These are phyloP conservation scores for Drechmeria coniospora DNA, from an alignment of 2,329 filamentous ascomycete species.

Conservation along the genomic window DNA sequence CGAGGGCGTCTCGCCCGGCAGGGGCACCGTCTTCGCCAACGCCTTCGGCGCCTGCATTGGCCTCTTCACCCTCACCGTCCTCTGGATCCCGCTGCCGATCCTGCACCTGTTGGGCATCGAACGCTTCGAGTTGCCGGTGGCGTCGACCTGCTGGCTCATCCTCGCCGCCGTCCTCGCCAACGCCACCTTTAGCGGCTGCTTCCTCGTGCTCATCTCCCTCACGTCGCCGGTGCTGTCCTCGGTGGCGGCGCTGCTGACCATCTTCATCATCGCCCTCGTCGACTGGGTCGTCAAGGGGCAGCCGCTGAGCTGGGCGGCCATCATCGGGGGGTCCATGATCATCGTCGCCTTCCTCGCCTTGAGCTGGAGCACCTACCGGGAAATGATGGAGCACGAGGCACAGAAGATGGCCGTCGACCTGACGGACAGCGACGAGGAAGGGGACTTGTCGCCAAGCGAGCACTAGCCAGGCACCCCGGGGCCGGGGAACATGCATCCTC, in stretches of 20 bases:
- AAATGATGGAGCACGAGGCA: conserved; percentile 73
- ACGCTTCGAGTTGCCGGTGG: conserved; percentile 65
- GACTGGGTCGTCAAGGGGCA: conserved; percentile 78
- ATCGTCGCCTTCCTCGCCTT: conserved; percentile 76
- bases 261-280: conserved; percentile 86
- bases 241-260: conserved; percentile 85
- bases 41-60: conserved; percentile 82
- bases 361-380: conserved; percentile 81
- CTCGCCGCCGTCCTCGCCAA: conserved; percentile 71
- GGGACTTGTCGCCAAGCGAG: conserved; percentile 13
- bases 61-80: conserved; percentile 64
- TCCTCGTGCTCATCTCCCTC: conserved; percentile 81
- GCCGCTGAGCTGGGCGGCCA: conserved; percentile 56
- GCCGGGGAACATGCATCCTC: too few relatives aligned
- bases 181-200: conserved; percentile 82
- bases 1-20: conserved; percentile 66
- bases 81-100: conserved; percentile 85
- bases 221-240: conserved; percentile 86
- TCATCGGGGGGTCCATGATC: conserved; percentile 75
- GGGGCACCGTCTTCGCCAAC: conserved; percentile 94
- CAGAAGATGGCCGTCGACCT: conserved; percentile 35
- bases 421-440: conserved; percentile 32
- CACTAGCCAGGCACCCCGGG: neutral
- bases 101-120: conserved; percentile 69
- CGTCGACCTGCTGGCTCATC: conserved; percentile 66